phyloP scores from a whole-genome alignment of 106 monocot species.

The Allium fistulosum region DNA sequence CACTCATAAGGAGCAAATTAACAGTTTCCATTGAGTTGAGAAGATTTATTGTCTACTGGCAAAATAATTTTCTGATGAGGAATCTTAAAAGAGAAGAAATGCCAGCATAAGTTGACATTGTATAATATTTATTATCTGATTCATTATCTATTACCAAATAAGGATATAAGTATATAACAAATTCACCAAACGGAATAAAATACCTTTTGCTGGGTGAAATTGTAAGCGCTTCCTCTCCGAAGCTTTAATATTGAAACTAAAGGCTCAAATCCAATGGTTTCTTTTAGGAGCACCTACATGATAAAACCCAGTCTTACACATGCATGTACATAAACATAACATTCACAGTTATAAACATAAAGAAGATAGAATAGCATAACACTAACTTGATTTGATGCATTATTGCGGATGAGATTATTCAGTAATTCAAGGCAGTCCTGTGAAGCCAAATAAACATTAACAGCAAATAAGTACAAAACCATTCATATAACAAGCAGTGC shows the following conservation, averaged over 20 bases:
- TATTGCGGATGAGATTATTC: slow-evolving; percentile 84
- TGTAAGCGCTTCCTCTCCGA: slow-evolving; percentile 91
- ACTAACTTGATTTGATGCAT: slow-evolving; percentile 88
- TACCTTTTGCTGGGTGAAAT: slow-evolving; percentile 99
- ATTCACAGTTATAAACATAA: slow-evolving; percentile 1
- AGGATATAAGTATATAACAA: background rate
- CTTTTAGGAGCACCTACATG: slow-evolving; percentile 66
- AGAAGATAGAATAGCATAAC: background rate
- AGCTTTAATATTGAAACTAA: slow-evolving; percentile 79
- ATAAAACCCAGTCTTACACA: slow-evolving; percentile 10
- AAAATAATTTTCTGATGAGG: slow-evolving; percentile 15
- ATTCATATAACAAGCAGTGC: background rate
- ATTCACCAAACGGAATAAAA: background rate
- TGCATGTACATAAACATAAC: background rate
- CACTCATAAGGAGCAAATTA: slow-evolving; percentile 71
- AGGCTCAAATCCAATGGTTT: slow-evolving; percentile 89
- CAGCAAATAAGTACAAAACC: background rate
- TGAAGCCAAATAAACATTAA: slow-evolving; percentile 4
- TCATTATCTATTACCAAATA: too few relatives aligned
- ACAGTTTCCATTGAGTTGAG: slow-evolving; percentile 86
- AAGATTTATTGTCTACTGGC: slow-evolving; percentile 93
- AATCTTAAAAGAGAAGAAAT: slow-evolving; percentile 2
- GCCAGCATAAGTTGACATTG: background rate
- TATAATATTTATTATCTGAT: too few relatives aligned
- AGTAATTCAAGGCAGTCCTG: slow-evolving; percentile 97